Percentiles rank a stretch among this genome's conserved stretches.
phyloP scores from a whole-genome alignment of 2,329 filamentous ascomycete species.

The Trichoderma afroharzianum region DNA sequence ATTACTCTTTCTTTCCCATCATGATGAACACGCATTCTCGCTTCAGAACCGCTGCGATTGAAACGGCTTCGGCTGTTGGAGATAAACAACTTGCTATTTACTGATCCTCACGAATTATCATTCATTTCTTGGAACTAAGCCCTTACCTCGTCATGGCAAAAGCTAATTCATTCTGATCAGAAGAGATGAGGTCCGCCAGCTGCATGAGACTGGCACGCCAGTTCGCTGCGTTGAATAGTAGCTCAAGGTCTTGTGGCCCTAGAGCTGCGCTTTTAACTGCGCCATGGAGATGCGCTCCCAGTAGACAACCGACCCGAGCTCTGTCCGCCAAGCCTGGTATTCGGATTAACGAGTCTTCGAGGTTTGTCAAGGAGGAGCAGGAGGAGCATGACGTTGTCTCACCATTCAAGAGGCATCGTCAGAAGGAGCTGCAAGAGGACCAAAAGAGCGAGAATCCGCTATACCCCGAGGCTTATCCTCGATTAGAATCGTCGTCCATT shows the following conservation, averaged over 20 bases:
- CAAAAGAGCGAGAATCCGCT: conserved; percentile 34
- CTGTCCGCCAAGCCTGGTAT: conserved; percentile 23
- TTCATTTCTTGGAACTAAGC: conserved; percentile 4
- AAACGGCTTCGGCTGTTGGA: conserved; percentile 41
- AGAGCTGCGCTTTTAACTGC: neutral
- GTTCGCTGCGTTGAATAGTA: conserved; percentile 21
- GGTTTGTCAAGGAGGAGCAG: conserved; percentile 20
- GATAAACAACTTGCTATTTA: conserved; percentile 40
- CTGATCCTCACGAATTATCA: conserved; percentile 30
- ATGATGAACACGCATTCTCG: conserved; percentile 44
- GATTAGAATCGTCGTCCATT: conserved; percentile 27
- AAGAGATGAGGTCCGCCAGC: conserved; percentile 36
- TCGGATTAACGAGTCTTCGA: conserved; percentile 16
- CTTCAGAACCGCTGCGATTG: conserved; percentile 52
- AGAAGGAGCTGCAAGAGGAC: conserved; percentile 31
- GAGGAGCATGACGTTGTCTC: conserved; percentile 28
- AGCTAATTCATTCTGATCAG: conserved; percentile 35
- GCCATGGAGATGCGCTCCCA: conserved; percentile 1
- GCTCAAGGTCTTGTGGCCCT: neutral
- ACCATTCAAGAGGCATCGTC: conserved; percentile 37
- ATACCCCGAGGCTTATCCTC: conserved; percentile 35
- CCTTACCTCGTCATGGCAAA: conserved; percentile 30
- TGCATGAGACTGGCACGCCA: conserved; percentile 36
- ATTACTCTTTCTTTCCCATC: conserved; percentile 11
- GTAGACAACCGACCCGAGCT: conserved; percentile 11